phyloP scores from a whole-genome alignment of 768 basidiomycete genomes.

The Tulasnella sp. region DNA sequence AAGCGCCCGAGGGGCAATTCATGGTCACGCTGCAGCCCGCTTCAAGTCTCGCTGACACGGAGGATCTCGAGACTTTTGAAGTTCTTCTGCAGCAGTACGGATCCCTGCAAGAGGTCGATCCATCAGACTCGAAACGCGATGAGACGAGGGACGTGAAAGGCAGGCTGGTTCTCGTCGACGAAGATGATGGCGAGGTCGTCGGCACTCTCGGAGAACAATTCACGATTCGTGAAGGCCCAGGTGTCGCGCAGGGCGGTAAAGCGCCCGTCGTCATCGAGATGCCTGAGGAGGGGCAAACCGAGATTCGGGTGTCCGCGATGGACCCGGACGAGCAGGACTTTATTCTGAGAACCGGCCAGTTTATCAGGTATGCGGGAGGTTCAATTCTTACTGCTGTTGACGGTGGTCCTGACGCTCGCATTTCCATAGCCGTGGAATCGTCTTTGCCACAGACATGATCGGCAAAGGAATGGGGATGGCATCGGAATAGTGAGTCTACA shows the following conservation, averaged over 20 bases:
- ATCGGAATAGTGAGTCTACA: slow-evolving; percentile 42
- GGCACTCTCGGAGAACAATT: slow-evolving; percentile 61
- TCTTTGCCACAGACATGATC: slow-evolving; percentile 59
- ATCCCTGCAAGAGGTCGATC: slow-evolving; percentile 31
- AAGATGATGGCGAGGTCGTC: slow-evolving; percentile 65
- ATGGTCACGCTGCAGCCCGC: slow-evolving; percentile 34
- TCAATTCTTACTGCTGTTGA: background rate
- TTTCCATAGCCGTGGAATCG: slow-evolving; percentile 57
- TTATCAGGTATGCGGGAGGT: slow-evolving; percentile 53
- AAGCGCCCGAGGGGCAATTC: slow-evolving; percentile 35
- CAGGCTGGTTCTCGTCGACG: slow-evolving; percentile 65
- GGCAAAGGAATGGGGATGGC: slow-evolving; percentile 58
- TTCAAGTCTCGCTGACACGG: slow-evolving; percentile 39
- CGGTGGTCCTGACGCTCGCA: background rate
- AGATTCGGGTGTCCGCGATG: slow-evolving; percentile 57
- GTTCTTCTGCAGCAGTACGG: slow-evolving; percentile 63
- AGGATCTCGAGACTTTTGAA: slow-evolving; percentile 63
- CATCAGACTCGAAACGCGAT: slow-evolving; percentile 18
- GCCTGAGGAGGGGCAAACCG: slow-evolving; percentile 45
- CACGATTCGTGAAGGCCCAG: slow-evolving; percentile 54
- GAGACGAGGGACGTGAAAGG: slow-evolving; percentile 41
- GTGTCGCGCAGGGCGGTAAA: slow-evolving; percentile 48
- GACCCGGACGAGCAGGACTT: slow-evolving; percentile 67
- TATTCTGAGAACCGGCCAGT: slow-evolving; percentile 55
- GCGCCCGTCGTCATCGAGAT: slow-evolving; percentile 73